These are phyloP conservation scores for Gastrodia elata DNA, from an alignment of 106 monocot genomes.

Conservation along the genomic window DNA sequence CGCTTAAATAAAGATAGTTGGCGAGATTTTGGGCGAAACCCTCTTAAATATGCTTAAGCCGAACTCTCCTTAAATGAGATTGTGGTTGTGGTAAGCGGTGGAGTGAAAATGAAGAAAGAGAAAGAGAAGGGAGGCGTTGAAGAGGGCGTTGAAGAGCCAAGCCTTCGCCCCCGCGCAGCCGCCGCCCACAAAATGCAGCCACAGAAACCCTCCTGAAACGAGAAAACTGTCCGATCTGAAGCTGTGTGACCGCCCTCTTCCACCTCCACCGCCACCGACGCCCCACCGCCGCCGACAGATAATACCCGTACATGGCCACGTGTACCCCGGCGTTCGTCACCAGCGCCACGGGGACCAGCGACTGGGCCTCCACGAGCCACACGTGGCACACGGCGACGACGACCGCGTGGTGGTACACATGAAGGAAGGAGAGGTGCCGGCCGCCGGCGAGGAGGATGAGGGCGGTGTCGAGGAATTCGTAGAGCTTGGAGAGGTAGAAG, in stretches of 20 bases:
- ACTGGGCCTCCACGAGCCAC: constrained; percentile 62
- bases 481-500: constrained; percentile 97
- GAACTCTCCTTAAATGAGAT: too few relatives aligned
- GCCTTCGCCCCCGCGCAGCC: constrained; percentile 74
- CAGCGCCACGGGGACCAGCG: constrained; percentile 71
- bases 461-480: constrained; percentile 82
- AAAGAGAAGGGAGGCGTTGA: constrained; percentile 65
- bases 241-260: constrained; percentile 67
- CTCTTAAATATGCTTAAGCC: too few relatives aligned
- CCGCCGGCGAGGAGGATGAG: constrained; percentile 53
- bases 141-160: constrained; percentile 77
- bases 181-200: constrained; percentile 52
- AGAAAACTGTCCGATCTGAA: constrained; percentile 83
- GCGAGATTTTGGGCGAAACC: too few relatives aligned
- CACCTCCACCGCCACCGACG: constrained; percentile 51
- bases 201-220: constrained; percentile 49
- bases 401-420: constrained; percentile 94
- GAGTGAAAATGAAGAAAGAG: constrained; percentile 72
- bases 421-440: constrained; percentile 64
- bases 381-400: constrained; percentile 72
- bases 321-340: constrained; percentile 81
- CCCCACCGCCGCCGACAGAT: constrained; percentile 52
- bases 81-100: constrained; percentile 22
- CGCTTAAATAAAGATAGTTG: too few relatives aligned
- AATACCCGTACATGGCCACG: constrained; percentile 79